Conservation (phyloP, 805 yeast species). For the Hanseniaspora clermontiae region DNA sequence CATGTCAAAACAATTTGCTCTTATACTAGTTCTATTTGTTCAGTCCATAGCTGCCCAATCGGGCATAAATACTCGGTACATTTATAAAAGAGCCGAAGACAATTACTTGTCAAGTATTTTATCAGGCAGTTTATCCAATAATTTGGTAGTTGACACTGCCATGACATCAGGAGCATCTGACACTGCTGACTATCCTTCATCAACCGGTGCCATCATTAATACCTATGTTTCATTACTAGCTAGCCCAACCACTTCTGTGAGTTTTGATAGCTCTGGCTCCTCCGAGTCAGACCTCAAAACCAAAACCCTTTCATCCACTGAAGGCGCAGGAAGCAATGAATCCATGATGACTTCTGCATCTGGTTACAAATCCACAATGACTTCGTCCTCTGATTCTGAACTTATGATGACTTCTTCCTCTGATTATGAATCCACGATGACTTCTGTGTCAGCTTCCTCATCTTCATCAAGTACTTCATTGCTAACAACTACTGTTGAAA, state of each 20-base stretch:
- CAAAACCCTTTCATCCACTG: background rate
- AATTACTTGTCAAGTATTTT: constrained; percentile 2
- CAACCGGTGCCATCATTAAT: background rate
- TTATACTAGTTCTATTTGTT: background rate
- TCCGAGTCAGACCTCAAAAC: background rate
- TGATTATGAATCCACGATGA: background rate
- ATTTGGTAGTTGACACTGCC: background rate
- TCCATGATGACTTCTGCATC: background rate
- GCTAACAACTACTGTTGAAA: background rate
- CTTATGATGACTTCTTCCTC: background rate
- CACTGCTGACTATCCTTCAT: background rate
- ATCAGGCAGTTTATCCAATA: background rate
- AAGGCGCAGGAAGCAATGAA: background rate
- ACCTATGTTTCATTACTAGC: background rate
- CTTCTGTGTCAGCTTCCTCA: background rate
- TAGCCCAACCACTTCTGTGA: background rate
- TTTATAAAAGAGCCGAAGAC: background rate
- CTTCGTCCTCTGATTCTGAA: background rate
- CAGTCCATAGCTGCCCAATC: background rate
- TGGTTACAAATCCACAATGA: no score
- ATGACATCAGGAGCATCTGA: background rate
- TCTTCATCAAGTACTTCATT: background rate
- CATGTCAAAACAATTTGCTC: background rate
- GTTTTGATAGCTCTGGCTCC: background rate
- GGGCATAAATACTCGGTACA: background rate